Base-by-base conservation (phyloP, 2,329 filamentous ascomycete species). In the Colletotrichum coccodes region DNA sequence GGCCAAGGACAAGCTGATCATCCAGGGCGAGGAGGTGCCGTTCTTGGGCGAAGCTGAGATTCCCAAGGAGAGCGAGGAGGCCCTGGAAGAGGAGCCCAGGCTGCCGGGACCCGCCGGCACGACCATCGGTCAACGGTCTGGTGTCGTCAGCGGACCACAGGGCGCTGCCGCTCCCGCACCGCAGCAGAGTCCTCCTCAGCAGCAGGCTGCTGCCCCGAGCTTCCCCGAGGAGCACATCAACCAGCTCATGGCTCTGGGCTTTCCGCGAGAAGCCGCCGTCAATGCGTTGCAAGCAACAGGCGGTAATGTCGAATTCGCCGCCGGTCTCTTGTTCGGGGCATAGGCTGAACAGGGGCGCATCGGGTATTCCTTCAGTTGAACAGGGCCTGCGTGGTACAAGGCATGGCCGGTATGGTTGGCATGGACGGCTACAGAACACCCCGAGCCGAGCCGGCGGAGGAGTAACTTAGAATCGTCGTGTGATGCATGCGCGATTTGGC, bases 21-120 rank as follows among this genome's bases (percentile, higher is more conserved):
- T 99, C 73, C 93, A 96, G 75, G 93, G 92, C 64, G 91, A 94
- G 72, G 93, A 96, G 73, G 93, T 99, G 6, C 89, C 92, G 0
- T 99, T 99, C 80, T 84, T 99, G 14, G 92, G 94, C 53, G 96
- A 98, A 81, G 92, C 92, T 3, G 95, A 99, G 72, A 97, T 98
- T 60, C 96, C 96, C n/a, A 97, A 92, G 79, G 89, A 91, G 53
- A 85, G 90, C 49, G 92, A 95, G 73, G 91, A 93, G 70, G 89
- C 89, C 3, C 85, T 91, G 68, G 87, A 91, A 60, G 87, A 93
- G 64, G 95, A 98, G 80, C 94, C 95, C 5, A 94, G 92, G 16
- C 89, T 98, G 56, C 87, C 90, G 50, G 96, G 96, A 0, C 93
- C 95, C 0, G 93, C 92, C 44, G 95, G 95, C n/a, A 97, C 94